These are phyloP conservation scores for Eimeria falciformis DNA, from an alignment of 169 alveolate species.

Conservation along the genomic window DNA sequence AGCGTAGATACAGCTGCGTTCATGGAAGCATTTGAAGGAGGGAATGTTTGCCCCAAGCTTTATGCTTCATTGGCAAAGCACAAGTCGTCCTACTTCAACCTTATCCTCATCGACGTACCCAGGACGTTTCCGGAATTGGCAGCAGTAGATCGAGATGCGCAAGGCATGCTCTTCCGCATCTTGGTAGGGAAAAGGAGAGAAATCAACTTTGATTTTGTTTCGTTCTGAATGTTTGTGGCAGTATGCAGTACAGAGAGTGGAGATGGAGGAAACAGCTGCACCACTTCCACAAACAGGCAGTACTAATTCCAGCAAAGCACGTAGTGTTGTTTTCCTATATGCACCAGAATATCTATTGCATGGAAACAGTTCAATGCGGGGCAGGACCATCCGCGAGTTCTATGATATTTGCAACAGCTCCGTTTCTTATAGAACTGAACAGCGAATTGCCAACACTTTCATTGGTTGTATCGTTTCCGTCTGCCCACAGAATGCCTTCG, in stretches of 20 bases:
- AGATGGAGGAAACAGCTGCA: too few relatives aligned
- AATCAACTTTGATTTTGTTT: too few relatives aligned
- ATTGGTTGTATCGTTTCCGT: background rate
- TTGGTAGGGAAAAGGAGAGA: background rate
- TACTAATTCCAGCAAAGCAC: too few relatives aligned
- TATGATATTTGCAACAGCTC: too few relatives aligned
- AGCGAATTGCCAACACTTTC: too few relatives aligned
- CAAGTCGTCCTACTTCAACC: background rate
- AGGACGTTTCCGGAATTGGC: constrained; percentile 59
- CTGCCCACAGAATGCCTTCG: constrained; percentile 79
- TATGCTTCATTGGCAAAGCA: background rate
- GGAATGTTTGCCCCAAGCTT: background rate
- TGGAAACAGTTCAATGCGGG: background rate
- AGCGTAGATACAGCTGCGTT: background rate
- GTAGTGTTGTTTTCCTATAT: background rate
- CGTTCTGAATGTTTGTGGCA: too few relatives aligned
- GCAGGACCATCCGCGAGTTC: background rate
- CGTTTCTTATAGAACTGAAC: too few relatives aligned
- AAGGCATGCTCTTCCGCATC: constrained; percentile 54
- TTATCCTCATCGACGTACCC: constrained; percentile 60
- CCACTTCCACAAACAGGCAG: too few relatives aligned
- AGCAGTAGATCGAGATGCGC: constrained; percentile 33
- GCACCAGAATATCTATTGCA: background rate
- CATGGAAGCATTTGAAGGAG: background rate
- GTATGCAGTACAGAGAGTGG: too few relatives aligned